phyloP scores from a whole-genome alignment of 2,329 filamentous ascomycete species.

The Diaporthe destruens region DNA sequence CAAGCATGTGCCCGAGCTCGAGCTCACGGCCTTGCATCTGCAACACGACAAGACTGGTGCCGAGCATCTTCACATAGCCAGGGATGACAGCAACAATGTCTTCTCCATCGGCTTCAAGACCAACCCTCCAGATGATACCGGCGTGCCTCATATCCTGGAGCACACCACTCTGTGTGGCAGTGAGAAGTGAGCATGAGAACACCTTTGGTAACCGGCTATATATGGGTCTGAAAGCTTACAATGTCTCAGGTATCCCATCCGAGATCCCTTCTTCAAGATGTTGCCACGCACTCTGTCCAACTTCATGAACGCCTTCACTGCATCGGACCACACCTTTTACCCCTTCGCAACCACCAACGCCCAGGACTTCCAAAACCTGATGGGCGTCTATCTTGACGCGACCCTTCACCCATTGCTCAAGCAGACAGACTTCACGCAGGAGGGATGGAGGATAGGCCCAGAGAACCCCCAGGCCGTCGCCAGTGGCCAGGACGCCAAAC shows the following conservation, averaged over 20 bases:
- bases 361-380: constrained; percentile 94
- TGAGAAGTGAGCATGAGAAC: constrained; percentile 73
- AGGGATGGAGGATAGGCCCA: constrained; percentile 95
- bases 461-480: constrained; percentile 80
- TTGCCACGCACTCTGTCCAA: constrained; percentile 97
- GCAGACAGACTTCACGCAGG: constrained; percentile 91
- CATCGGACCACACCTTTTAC: constrained; percentile 95
- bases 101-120: constrained; percentile 99
- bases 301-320: constrained; percentile 99
- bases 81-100: constrained; percentile 98
- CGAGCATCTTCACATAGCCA: constrained; percentile 93
- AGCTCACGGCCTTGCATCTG: constrained; percentile 90
- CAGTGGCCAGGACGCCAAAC: constrained; percentile 57
- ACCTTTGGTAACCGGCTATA: not conserved
- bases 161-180: constrained; percentile 97
- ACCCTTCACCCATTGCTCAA: constrained; percentile 92
- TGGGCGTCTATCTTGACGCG: constrained; percentile 96
- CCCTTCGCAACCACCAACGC: constrained; percentile 97
- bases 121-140: constrained; percentile 95
- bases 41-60: constrained; percentile 96
- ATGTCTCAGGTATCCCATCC: constrained; percentile 85
- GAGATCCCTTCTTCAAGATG: constrained; percentile 99
- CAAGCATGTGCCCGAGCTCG: constrained; percentile 94
- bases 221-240: constrained; percentile 46
- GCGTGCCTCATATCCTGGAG: constrained; percentile 96